Percentiles rank a stretch among this genome's conserved stretches.
Evolutionary conservation across 2,329 filamentous ascomycete species (phyloP).

Genomic region (Paramyrothecium sp.): DNA sequence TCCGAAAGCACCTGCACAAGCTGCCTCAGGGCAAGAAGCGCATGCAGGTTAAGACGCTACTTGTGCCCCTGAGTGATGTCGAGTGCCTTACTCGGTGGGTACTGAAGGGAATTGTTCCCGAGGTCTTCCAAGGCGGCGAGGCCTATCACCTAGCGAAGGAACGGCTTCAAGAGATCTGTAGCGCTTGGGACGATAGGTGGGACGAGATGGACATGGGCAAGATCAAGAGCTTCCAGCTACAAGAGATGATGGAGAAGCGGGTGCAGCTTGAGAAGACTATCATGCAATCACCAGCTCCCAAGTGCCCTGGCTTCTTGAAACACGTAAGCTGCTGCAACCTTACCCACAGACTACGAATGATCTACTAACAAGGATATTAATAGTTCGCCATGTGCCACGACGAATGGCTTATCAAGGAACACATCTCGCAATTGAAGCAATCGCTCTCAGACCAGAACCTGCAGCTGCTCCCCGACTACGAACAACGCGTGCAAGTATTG

Average conservation of each 20-base stretch:
- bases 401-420: constrained; percentile 93
- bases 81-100: constrained; percentile 79
- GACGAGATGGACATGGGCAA: constrained; percentile 80
- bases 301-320: constrained; percentile 79
- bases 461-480: constrained; percentile 92
- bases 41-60: constrained; percentile 65
- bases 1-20: constrained; percentile 65
- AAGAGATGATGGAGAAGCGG: constrained; percentile 76
- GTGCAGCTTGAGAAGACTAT: constrained; percentile 60
- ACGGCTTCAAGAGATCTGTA: constrained; percentile 66
- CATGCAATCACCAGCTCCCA: constrained; percentile 62
- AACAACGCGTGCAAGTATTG: constrained; percentile 88
- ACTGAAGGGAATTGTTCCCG: constrained; percentile 57
- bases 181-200: constrained; percentile 76
- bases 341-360: background rate
- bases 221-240: constrained; percentile 78
- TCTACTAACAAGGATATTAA: constrained; percentile 34
- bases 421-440: constrained; percentile 82
- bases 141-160: constrained; percentile 56
- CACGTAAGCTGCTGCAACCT: constrained; percentile 61
- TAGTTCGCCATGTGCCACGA: constrained; percentile 95
- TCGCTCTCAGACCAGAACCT: constrained; percentile 95
- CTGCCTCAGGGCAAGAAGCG: constrained; percentile 66
- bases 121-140: constrained; percentile 55
- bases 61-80: constrained; percentile 73